Base-by-base conservation (phyloP, 2,329 filamentous ascomycete species). In the Nigrograna mackinnonii region DNA sequence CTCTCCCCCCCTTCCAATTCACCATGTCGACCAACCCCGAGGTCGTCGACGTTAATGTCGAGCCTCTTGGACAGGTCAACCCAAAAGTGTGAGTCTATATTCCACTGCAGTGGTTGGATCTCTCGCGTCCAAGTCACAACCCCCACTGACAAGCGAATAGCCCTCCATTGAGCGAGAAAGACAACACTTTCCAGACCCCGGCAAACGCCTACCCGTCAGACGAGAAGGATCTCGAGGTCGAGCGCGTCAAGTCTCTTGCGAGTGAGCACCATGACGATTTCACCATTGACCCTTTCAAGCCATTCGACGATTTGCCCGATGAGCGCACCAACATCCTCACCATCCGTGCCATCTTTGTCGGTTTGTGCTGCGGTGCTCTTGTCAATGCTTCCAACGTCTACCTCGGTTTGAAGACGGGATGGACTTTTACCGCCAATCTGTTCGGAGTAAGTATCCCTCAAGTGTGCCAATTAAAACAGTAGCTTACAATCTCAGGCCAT, bases 351-450 rank as follows among this genome's bases (percentile, higher is more conserved):
- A 64, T 84, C 18, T 43, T 82, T 28, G 67, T 80, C 22, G 81
- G 82, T 34, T 73, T 78, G 41, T 55, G 79, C 31, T 75, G 82
- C 21, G 82, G 82, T 35, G 79, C 76, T 13, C 70, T 84, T 6
- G 79, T 84, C 51, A 83, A 82, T 53, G 79, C 80, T 7, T 83
- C 79, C 44, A 84, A 84, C 57, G 71, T 84, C 31, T 84, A 84
- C 52, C 73, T 84, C 19, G 80, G 80, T 72, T 66, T 71, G 20
- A 73, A 73, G 62, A 70, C 70, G 5, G 70, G 70, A 21, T 72
- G 70, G 69, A 72, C 68, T 1, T 72, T 72, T 44, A 57, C 58
- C 26, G 76, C 74, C 20, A 57, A 46, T 32, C 41, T 53, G 22
- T 49, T 55, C 49, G 51, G 57, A 28, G 51, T 55, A 50, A 54